Percentiles rank a stretch among this genome's conserved stretches.
Evolutionary conservation across 2,329 filamentous ascomycete species (phyloP).

Genomic region (Paecilomyces sp.): DNA sequence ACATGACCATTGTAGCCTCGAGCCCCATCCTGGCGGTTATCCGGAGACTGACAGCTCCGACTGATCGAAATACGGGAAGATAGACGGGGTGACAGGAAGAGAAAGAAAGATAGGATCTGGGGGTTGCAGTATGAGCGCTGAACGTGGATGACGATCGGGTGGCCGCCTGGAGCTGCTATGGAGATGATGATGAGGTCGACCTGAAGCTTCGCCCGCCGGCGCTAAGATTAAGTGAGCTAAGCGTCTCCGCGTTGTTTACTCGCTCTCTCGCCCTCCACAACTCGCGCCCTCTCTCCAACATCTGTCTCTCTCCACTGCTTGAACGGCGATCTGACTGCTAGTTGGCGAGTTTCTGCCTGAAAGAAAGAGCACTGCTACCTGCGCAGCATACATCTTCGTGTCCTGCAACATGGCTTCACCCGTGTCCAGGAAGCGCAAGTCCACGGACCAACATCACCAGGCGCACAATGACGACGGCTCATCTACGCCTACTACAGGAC

Average conservation of each 20-base stretch:
- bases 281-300: background rate
- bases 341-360: background rate
- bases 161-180: background rate
- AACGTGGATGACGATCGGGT: background rate
- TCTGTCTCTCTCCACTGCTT: background rate
- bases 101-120: background rate
- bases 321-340: background rate
- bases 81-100: constrained; percentile 1
- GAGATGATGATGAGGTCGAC: background rate
- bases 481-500: constrained; percentile 45
- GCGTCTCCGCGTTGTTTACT: constrained; percentile 2
- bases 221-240: background rate
- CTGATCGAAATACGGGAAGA: constrained; percentile 2
- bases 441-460: constrained; percentile 24
- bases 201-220: background rate
- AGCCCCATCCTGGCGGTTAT: constrained; percentile 73
- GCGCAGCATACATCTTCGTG: background rate
- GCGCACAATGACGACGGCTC: constrained; percentile 41
- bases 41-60: constrained; percentile 6
- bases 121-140: background rate
- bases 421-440: constrained; percentile 31
- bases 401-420: constrained; percentile 28
- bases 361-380: background rate
- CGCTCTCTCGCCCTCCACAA: background rate
- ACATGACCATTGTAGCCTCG: constrained; percentile 98